These are phyloP conservation scores for Guyanaporus albipodus DNA, from an alignment of 768 basidiomycete genomes.

Conservation along the genomic window DNA sequence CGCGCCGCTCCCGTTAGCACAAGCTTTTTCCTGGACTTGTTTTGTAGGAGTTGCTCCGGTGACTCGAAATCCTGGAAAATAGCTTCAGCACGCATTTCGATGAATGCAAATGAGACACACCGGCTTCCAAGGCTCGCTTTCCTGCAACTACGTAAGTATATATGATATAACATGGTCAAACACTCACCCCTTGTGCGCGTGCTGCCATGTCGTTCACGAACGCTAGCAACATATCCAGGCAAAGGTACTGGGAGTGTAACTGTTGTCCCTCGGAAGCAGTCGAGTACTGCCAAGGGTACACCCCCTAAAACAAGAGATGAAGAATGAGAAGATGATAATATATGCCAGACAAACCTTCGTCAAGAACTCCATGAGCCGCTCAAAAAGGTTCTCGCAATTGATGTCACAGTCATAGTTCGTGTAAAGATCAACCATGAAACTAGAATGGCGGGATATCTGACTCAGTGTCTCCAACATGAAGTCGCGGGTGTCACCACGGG, in stretches of 20 bases:
- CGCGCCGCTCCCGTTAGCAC: slow-evolving; percentile 77
- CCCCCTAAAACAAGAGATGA: slow-evolving; percentile 48
- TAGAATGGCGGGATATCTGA: slow-evolving; percentile 76
- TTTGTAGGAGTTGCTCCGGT: slow-evolving; percentile 54
- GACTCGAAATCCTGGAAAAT: slow-evolving; percentile 47
- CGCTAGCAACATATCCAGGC: slow-evolving; percentile 80
- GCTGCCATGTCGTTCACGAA: slow-evolving; percentile 87
- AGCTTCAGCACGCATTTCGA: background rate
- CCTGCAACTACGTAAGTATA: slow-evolving; percentile 28
- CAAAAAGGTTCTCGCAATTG: slow-evolving; percentile 95
- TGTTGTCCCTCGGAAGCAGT: slow-evolving; percentile 60
- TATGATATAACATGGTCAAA: slow-evolving; percentile 3
- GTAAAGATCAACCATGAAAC: slow-evolving; percentile 95
- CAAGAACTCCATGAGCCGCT: slow-evolving; percentile 81
- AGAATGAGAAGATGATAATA: background rate
- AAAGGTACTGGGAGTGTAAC: slow-evolving; percentile 78
- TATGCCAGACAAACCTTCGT: slow-evolving; percentile 57
- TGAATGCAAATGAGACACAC: slow-evolving; percentile 38
- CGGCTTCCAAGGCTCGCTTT: slow-evolving; percentile 55
- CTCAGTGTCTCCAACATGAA: slow-evolving; percentile 85
- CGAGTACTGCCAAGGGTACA: slow-evolving; percentile 66
- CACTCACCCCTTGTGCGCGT: slow-evolving; percentile 50
- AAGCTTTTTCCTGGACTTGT: slow-evolving; percentile 83
- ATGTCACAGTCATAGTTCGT: slow-evolving; percentile 96
- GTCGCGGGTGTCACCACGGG: slow-evolving; percentile 83